These are phyloP conservation scores for Nepenthes gracilis DNA, from an alignment of 148 eudicot genomes.

Conservation along the genomic window DNA sequence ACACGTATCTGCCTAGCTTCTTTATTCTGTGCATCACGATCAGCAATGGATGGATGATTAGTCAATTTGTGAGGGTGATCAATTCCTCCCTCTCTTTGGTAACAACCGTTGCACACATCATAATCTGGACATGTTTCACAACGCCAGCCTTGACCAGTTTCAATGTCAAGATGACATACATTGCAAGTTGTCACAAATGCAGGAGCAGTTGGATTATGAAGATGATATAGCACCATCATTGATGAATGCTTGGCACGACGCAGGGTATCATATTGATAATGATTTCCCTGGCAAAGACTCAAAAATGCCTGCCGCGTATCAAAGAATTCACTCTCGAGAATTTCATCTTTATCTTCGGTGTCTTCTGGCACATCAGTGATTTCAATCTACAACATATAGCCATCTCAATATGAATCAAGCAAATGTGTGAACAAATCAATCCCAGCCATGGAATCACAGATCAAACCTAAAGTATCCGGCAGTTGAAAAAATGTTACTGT, in stretches of 20 bases:
- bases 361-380: constrained; percentile 60
- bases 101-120: constrained; percentile 86
- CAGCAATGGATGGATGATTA: constrained; percentile 69
- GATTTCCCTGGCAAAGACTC: constrained; percentile 96
- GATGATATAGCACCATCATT: constrained; percentile 98
- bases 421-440: not conserved
- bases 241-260: constrained; percentile 99
- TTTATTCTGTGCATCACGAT: constrained; percentile 77
- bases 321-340: constrained; percentile 91
- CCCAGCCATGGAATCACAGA: not conserved
- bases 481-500: not conserved
- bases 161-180: constrained; percentile 73
- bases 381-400: constrained; percentile 41
- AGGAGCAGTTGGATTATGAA: constrained; percentile 97
- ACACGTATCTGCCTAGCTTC: constrained; percentile 92
- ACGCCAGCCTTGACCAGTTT: constrained; percentile 97
- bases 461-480: too few species aligned
- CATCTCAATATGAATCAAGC: constrained; percentile 12
- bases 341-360: constrained; percentile 83
- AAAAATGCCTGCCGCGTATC: constrained; percentile 91
- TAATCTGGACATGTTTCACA: constrained; percentile 92
- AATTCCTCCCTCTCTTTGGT: constrained; percentile 54
- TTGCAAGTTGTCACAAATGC: constrained; percentile 86
- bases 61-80: constrained; percentile 94
- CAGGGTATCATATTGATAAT: constrained; percentile 92